Percentiles rank a stretch among this genome's conserved stretches.
These are phyloP conservation scores for Neurospora sp. DNA, from an alignment of 495 filamentous ascomycete species.

Conservation along the genomic window DNA sequence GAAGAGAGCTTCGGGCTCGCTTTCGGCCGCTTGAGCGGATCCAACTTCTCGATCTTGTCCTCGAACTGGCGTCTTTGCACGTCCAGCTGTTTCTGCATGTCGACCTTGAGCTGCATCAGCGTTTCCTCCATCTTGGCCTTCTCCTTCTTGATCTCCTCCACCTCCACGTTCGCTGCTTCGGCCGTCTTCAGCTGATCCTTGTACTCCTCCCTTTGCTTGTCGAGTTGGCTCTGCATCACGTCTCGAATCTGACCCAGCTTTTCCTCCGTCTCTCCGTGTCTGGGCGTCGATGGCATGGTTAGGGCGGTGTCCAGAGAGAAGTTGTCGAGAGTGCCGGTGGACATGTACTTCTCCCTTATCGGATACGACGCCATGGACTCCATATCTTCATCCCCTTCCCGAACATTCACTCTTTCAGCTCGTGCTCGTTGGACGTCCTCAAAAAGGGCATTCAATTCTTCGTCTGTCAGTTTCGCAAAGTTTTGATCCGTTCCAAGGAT, in stretches of 20 bases:
- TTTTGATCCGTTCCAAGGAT: constrained; percentile 89
- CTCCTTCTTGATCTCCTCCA: constrained; percentile 75
- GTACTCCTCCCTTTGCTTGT: constrained; percentile 78
- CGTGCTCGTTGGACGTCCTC: constrained; percentile 87
- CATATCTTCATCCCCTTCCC: constrained; percentile 75
- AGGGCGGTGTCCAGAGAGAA: constrained; percentile 91
- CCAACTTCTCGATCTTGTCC: constrained; percentile 39
- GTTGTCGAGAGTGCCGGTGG: constrained; percentile 89
- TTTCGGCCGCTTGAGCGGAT: constrained; percentile 37
- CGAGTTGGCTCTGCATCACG: constrained; percentile 80
- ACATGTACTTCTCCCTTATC: constrained; percentile 90
- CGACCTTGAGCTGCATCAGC: constrained; percentile 64
- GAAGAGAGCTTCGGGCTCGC: constrained; percentile 55
- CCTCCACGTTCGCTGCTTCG: constrained; percentile 66
- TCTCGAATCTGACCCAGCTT: constrained; percentile 65
- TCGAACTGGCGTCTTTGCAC: constrained; percentile 71
- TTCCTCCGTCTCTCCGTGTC: constrained; percentile 62
- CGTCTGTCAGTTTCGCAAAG: constrained; percentile 78
- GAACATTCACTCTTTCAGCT: constrained; percentile 64
- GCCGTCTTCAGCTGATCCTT: constrained; percentile 70
- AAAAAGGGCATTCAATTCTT: constrained; percentile 88
- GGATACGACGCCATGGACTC: constrained; percentile 86
- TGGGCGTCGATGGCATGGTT: constrained; percentile 88
- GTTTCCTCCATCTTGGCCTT: constrained; percentile 82
- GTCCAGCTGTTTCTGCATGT: constrained; percentile 74